phyloP scores from a whole-genome alignment of 495 filamentous ascomycete genomes.

The Penicillium turbatum region DNA sequence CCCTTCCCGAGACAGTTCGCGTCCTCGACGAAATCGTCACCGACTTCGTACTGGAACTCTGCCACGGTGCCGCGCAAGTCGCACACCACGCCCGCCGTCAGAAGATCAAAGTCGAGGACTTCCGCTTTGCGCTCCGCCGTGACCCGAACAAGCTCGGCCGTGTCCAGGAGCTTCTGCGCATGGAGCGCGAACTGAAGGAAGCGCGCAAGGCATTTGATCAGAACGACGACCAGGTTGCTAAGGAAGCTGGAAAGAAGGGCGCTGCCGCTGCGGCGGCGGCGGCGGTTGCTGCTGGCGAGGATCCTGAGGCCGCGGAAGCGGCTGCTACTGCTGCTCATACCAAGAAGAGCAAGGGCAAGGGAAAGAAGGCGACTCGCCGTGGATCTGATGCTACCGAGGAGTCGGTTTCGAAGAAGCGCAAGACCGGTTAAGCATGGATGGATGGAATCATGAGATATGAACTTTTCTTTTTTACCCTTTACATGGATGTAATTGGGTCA shows the following conservation, averaged over 20 bases:
- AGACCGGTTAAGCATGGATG: conserved; percentile 22
- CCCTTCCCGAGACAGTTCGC: conserved; percentile 76
- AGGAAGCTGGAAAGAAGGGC: conserved; percentile 40
- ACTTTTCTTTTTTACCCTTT: not conserved
- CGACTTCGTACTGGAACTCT: conserved; percentile 83
- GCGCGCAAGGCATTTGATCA: conserved; percentile 66
- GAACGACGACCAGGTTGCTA: conserved; percentile 47
- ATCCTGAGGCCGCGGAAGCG: conserved; percentile 20
- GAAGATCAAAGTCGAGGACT: conserved; percentile 97
- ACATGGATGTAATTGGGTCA: not conserved
- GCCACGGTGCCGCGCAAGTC: conserved; percentile 78
- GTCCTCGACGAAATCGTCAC: conserved; percentile 92
- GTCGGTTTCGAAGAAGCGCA: conserved; percentile 41
- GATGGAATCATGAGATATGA: not conserved
- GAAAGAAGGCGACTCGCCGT: conserved; percentile 30
- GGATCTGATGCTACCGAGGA: conserved; percentile 46
- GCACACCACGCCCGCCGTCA: conserved; percentile 79
- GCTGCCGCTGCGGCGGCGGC: conserved; percentile 2
- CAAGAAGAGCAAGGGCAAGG: conserved; percentile 42
- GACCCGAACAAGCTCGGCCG: conserved; percentile 84
- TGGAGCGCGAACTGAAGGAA: conserved; percentile 73
- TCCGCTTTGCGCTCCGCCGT: conserved; percentile 83
- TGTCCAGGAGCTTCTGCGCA: conserved; percentile 79
- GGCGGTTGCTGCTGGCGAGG: conserved; percentile 11
- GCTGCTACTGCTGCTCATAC: conserved; percentile 18